A percentile compares a stretch with the other conserved stretches of the same genome.
Evolutionary conservation across 2,329 filamentous ascomycete species (phyloP).

Genomic region (Amauroascus niger): DNA sequence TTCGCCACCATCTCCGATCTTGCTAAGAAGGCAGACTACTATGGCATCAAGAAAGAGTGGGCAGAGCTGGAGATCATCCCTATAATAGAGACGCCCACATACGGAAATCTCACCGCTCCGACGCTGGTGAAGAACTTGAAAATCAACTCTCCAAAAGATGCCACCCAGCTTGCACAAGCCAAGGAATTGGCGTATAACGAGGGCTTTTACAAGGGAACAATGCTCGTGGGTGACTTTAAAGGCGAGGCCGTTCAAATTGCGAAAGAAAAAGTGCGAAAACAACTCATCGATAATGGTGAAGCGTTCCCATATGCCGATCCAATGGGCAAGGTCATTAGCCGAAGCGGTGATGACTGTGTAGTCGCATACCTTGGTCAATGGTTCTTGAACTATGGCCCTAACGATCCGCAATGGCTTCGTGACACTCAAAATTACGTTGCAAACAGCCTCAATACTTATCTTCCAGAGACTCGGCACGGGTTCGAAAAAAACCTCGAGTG

Average conservation of each 20-base stretch:
- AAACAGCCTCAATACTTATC: conserved; percentile 68
- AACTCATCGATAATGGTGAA: conserved; percentile 64
- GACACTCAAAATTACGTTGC: conserved; percentile 63
- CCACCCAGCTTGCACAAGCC: conserved; percentile 78
- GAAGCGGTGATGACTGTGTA: conserved; percentile 87
- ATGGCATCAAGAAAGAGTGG: conserved; percentile 95
- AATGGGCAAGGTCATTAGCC: conserved; percentile 75
- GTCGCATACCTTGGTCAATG: conserved; percentile 91
- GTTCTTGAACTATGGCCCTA: conserved; percentile 95
- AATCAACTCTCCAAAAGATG: conserved; percentile 93
- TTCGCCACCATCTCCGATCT: conserved; percentile 82
- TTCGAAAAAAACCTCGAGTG: conserved; percentile 83
- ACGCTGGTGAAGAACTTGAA: conserved; percentile 84
- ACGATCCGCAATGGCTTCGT: conserved; percentile 66
- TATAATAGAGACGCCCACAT: conserved; percentile 79
- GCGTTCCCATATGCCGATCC: conserved; percentile 93
- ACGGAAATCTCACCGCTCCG: conserved; percentile 74
- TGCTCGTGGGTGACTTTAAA: conserved; percentile 79
- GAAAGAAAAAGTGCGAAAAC: conserved; percentile 72
- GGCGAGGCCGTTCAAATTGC: conserved; percentile 77
- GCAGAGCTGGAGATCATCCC: conserved; percentile 80
- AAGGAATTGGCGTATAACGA: conserved; percentile 97
- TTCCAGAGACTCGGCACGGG: conserved; percentile 62
- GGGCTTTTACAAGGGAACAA: conserved; percentile 88
- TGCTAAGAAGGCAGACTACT: conserved; percentile 90